Percentiles rank a stretch among this genome's conserved stretches.
Conservation (phyloP, 352 stramenopile species). For the Globisporangium middletonii region DNA sequence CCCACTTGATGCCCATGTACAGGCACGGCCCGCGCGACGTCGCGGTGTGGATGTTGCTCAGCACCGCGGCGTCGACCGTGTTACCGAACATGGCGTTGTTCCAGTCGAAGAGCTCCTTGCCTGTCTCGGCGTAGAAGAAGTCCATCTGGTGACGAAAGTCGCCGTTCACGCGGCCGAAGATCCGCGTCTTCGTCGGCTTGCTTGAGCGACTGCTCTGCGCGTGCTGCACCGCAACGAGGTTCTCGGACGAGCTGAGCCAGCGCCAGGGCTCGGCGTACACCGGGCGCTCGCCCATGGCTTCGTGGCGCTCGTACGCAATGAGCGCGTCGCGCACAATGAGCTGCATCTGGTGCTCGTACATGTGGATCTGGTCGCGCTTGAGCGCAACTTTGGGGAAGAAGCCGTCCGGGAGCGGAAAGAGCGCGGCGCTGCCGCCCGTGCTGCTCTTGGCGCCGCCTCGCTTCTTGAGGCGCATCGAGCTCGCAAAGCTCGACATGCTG, state of each 20-base stretch:
- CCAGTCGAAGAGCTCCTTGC: conserved; percentile 53
- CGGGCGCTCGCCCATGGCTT: conserved; percentile 24
- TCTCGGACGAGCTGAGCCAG: conserved; percentile 18
- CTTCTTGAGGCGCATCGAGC: conserved; percentile 2
- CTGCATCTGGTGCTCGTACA: conserved; percentile 28
- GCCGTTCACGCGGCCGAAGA: conserved; percentile 56
- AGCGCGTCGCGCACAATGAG: conserved; percentile 33
- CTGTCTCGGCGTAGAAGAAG: conserved; percentile 56
- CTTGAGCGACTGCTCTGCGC: neutral
- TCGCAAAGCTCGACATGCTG: conserved; percentile 2
- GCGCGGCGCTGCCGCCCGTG: neutral
- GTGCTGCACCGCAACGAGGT: conserved; percentile 19
- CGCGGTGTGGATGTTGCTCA: conserved; percentile 66
- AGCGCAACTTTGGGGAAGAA: conserved; percentile 41
- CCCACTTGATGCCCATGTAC: conserved; percentile 84
- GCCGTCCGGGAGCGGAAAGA: conserved; percentile 27
- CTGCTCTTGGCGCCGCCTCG: neutral
- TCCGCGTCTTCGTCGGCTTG: conserved; percentile 25
- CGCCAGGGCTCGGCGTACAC: conserved; percentile 14
- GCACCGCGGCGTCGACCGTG: conserved; percentile 55
- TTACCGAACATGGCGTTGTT: conserved; percentile 67
- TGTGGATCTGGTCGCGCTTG: conserved; percentile 17
- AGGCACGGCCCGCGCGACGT: conserved; percentile 17
- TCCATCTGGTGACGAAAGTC: conserved; percentile 64
- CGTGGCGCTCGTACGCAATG: conserved; percentile 38